Evolutionary conservation across 768 basidiomycete genomes (phyloP).

Genomic region (Rhizopogon vinicolor): DNA sequence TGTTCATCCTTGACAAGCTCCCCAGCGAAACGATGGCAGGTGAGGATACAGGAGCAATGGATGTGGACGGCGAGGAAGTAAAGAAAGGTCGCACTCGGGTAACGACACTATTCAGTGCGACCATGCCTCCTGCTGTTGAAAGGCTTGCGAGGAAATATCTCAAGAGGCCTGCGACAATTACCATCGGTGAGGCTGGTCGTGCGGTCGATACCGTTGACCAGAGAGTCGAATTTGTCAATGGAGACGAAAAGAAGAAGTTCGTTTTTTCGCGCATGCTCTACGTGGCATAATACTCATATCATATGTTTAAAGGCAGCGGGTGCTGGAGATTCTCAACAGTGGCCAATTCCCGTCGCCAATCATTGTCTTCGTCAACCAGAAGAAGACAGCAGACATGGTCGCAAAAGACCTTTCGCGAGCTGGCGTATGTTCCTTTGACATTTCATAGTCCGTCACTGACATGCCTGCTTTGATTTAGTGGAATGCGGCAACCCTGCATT

Average conservation of each 20-base stretch:
- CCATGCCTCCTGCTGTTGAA: conserved; percentile 98
- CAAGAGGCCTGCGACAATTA: conserved; percentile 88
- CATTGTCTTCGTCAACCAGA: conserved; percentile 99
- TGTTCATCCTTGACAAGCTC: conserved; percentile 90
- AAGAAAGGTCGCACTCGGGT: conserved; percentile 76
- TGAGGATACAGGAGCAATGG: conserved; percentile 71
- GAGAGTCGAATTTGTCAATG: conserved; percentile 84
- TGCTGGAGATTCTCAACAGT: conserved; percentile 92
- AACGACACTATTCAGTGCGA: conserved; percentile 97
- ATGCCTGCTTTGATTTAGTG: conserved; percentile 46
- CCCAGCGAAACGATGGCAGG: conserved; percentile 87
- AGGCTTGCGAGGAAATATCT: conserved; percentile 93
- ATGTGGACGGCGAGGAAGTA: conserved; percentile 62
- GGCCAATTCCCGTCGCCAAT: conserved; percentile 83
- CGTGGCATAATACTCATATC: conserved; percentile 8
- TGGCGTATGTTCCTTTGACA: conserved; percentile 52
- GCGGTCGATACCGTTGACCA: conserved; percentile 99
- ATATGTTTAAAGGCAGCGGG: conserved; percentile 50
- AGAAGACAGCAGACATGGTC: conserved; percentile 98
- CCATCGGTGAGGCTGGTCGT: conserved; percentile 96
- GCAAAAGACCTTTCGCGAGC: conserved; percentile 90
- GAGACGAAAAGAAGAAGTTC: conserved; percentile 96
- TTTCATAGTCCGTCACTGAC: not conserved
- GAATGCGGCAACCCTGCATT: conserved; percentile 89
- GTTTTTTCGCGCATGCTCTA: conserved; percentile 21